These are phyloP conservation scores for Pugionium cornutum DNA, from an alignment of 345 rosid species.

Conservation along the genomic window DNA sequence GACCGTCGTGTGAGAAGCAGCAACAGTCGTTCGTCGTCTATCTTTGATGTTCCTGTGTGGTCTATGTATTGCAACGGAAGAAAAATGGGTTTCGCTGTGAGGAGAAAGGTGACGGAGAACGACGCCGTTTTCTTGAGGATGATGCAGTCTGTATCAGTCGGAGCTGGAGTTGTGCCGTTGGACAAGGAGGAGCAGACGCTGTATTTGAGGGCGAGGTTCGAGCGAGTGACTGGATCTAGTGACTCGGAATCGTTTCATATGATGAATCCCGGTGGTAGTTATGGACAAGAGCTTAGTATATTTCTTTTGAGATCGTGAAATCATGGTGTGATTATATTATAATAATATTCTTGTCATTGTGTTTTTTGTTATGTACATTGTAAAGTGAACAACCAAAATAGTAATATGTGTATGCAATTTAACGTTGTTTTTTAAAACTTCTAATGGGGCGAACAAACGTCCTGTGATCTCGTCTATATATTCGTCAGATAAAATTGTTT, in stretches of 20 bases:
- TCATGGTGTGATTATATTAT: constrained; percentile 38
- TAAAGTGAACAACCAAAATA: background rate
- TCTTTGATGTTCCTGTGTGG: constrained; percentile 71
- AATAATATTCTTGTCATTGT: constrained; percentile 3
- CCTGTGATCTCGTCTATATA: background rate
- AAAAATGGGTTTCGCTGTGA: constrained; percentile 74
- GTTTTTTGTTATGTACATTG: constrained; percentile 16
- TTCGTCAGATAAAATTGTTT: background rate
- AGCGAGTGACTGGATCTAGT: constrained; percentile 71
- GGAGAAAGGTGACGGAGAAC: constrained; percentile 49
- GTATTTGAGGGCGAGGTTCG: constrained; percentile 69
- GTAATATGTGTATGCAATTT: constrained; percentile 5
- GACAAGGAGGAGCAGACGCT: constrained; percentile 50
- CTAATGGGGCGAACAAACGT: background rate
- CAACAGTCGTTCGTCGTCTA: constrained; percentile 31
- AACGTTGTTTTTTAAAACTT: background rate
- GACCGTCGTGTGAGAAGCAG: constrained; percentile 40
- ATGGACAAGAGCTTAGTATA: constrained; percentile 76
- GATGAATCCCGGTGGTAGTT: constrained; percentile 71
- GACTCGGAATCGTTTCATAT: constrained; percentile 79
- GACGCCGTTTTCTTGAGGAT: constrained; percentile 62
- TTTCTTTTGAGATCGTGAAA: constrained; percentile 64
- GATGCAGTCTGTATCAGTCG: constrained; percentile 81
- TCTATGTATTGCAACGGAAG: constrained; percentile 82
- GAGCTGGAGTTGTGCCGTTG: constrained; percentile 68